Percentiles rank a stretch among this genome's conserved stretches.
phyloP scores from a whole-genome alignment of 306 rosid genomes.

The Argentina anserina region DNA sequence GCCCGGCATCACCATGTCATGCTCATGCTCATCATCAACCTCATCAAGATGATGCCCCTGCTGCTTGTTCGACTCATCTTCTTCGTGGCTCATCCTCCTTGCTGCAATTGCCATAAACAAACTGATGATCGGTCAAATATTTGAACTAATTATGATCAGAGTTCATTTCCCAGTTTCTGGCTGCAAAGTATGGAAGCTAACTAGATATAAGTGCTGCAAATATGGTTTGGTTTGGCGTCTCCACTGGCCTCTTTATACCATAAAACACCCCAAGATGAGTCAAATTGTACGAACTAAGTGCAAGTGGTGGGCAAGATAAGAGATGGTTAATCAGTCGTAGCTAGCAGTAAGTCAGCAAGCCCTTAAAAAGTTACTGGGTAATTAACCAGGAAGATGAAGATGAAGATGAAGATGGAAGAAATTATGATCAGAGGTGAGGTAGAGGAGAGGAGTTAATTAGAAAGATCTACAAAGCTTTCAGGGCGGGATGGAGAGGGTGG shows the following conservation, averaged over 20 bases:
- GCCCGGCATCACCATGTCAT: constrained; percentile 96
- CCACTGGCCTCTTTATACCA: constrained; percentile 19
- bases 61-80: constrained; percentile 33
- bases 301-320: constrained; percentile 38
- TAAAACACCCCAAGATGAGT: constrained; percentile 9
- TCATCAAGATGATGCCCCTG: not conserved
- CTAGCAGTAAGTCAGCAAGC: not conserved
- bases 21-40: constrained; percentile 55
- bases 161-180: not conserved
- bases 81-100: constrained; percentile 43
- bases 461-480: constrained; percentile 76
- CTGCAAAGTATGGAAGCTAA: not conserved
- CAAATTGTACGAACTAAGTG: constrained; percentile 6
- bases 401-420: not conserved
- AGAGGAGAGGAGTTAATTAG: constrained; percentile 41
- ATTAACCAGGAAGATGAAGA: not conserved
- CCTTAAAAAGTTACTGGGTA: not conserved
- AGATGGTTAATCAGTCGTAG: constrained; percentile 6
- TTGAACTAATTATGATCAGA: not conserved
- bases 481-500: constrained; percentile 13
- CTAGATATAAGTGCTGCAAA: not conserved
- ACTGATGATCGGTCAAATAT: not conserved
- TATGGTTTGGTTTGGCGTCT: not conserved
- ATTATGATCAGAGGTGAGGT: not conserved
- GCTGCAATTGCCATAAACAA: constrained; percentile 72